These are phyloP conservation scores for Rhodotorula babjevae DNA, from an alignment of 768 basidiomycete species.

Conservation along the genomic window DNA sequence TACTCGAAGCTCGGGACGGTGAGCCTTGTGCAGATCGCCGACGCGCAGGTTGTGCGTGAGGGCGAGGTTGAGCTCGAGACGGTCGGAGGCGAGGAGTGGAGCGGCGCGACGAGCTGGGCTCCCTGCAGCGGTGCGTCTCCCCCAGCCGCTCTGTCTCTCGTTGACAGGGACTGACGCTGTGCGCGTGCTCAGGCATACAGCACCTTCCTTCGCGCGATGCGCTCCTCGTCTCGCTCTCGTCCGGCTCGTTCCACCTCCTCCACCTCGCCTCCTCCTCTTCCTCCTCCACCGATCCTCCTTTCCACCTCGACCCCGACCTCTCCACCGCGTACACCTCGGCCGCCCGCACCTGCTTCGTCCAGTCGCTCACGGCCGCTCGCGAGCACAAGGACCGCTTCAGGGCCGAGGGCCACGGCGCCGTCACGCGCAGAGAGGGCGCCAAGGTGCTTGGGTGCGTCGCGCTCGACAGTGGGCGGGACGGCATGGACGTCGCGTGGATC, in stretches of 20 bases:
- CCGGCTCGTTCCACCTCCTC: slow-evolving; percentile 6
- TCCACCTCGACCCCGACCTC: background rate
- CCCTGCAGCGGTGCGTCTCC: slow-evolving; percentile 16
- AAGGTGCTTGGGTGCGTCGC: background rate
- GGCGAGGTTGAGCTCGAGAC: slow-evolving; percentile 13
- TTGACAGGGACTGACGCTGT: background rate
- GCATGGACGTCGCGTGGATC: background rate
- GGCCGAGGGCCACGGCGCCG: background rate
- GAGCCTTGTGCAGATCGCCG: background rate
- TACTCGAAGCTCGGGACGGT: slow-evolving; percentile 27
- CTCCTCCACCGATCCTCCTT: background rate
- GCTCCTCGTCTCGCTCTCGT: slow-evolving; percentile 14
- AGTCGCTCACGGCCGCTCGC: background rate
- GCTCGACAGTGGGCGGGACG: background rate
- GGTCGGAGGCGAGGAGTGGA: slow-evolving; percentile 1
- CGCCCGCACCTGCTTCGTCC: background rate
- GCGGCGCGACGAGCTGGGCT: slow-evolving; percentile 13
- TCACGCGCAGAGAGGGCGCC: slow-evolving; percentile 2
- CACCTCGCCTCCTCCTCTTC: background rate
- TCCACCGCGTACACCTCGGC: background rate
- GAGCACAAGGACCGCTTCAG: background rate
- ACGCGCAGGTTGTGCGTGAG: background rate
- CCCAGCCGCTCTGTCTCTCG: background rate
- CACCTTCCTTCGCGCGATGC: background rate
- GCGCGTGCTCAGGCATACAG: background rate